A percentile compares a stretch with the other conserved stretches of the same genome.
Evolutionary conservation across 805 yeast species (phyloP).

Genomic region (Schwanniomyces vanrijiae): DNA sequence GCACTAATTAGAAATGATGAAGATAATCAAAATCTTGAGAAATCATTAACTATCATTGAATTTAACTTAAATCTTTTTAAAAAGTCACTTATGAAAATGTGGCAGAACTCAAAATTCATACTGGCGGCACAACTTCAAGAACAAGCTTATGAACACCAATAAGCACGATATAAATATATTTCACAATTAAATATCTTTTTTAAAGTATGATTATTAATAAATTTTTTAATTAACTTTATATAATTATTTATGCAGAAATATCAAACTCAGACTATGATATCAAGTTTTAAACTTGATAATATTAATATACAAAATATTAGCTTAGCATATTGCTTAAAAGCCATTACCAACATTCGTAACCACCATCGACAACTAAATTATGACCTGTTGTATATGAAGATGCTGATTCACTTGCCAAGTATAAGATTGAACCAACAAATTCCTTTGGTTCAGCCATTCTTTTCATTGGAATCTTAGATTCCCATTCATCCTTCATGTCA

Average conservation of each 20-base stretch:
- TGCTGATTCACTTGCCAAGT: constrained; percentile 69
- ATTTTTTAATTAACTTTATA: neutral
- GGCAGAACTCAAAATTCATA: constrained; percentile 44
- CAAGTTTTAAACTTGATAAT: neutral
- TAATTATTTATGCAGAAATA: neutral
- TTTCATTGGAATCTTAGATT: constrained; percentile 67
- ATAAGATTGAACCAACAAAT: constrained; percentile 73
- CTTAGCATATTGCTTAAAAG: neutral
- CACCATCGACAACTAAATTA: constrained; percentile 82
- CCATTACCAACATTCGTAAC: constrained; percentile 75
- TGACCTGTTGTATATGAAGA: constrained; percentile 82
- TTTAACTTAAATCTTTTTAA: constrained; percentile 84
- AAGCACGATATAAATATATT: neutral
- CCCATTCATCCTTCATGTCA: constrained; percentile 71
- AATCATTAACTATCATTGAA: constrained; percentile 68
- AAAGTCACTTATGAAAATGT: constrained; percentile 71
- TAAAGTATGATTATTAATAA: neutral
- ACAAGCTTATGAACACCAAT: neutral
- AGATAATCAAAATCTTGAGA: constrained; percentile 33
- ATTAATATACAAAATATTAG: neutral
- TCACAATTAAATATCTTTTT: neutral
- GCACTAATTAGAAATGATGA: constrained; percentile 76
- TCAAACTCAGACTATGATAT: neutral
- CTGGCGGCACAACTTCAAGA: neutral
- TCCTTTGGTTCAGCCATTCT: constrained; percentile 87